Evolutionary conservation across 2,329 filamentous ascomycete genomes (phyloP), one percentile per base, ranked within the genome.

Genomic region (Lizonia empirigonia): DNA sequence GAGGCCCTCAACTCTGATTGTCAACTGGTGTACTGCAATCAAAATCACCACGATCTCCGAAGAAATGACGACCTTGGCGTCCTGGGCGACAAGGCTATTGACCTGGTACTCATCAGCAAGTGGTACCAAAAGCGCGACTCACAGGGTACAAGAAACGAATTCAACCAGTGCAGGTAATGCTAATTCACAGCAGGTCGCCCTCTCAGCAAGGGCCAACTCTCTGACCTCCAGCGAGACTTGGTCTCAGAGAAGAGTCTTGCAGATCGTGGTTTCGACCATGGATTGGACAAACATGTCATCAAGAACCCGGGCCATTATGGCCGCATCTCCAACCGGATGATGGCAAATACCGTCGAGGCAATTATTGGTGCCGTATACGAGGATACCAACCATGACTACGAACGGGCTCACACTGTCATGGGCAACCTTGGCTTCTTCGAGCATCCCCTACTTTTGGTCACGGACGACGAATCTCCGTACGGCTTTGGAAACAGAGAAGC

Each of bases 21-120:
- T 3, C 32, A 18, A 13, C 8, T 8, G 7, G 16, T 34, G 7
- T 20, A 12, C 10, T 19, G 9, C 16, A 10, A 5, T 8, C 5
- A 15, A 10, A 4, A 19, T 9, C 16, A 7, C 6, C 32, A 6
- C 19, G 9, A 13, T 4, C 6, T 34, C 4, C 2, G 8, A 34
- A 56, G 50, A 5, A 64, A 58, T 26, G 57, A 55, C 7, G 34
- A 48, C 23, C 44, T 64, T 1, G 48, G 53, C 3, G 16, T 62
- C 1, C 18, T 61, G 1, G 58, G 62, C 5, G 47, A 63, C 23
- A 26, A 36, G 7, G 35, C 49, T 5, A 47, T 58, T 2, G 36
- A 45, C 9, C 42, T 20, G 9, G 33, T 52, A 1, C 51, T 63
- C 0, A 57, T 53, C 20, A 26, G 34, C 12, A 45, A 18, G 8